A percentile compares a stretch with the other conserved stretches of the same genome.
phyloP scores from a whole-genome alignment of 148 eudicot species.

The Cornus florida region DNA sequence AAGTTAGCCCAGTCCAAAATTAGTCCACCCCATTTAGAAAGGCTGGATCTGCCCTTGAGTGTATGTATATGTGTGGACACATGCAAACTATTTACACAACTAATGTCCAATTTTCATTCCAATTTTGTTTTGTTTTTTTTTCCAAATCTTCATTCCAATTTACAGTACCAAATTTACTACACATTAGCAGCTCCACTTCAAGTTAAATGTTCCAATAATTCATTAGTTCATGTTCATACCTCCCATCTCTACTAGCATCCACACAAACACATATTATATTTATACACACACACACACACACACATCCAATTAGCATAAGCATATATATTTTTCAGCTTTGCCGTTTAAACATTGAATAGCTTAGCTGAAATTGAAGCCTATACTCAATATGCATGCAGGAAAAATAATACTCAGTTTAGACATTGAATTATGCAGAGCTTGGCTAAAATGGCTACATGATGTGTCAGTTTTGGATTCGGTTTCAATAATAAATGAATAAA shows the following conservation, averaged over 20 bases:
- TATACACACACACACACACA: no score
- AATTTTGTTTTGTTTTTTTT: no score
- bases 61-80: no score
- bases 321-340: no score
- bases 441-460: no score
- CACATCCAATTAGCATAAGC: not conserved
- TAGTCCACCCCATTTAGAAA: no score
- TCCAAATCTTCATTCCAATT: not conserved
- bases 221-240: not conserved
- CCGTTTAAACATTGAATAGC: not conserved
- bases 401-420: constrained; percentile 37
- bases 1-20: no score
- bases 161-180: not conserved
- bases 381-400: constrained; percentile 88
- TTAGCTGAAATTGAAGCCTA: not conserved
- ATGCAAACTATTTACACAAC: not conserved
- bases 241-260: no score
- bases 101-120: not conserved
- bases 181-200: not conserved
- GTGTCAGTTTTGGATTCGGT: no score
- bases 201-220: not conserved
- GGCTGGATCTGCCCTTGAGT: no score
- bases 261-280: not conserved
- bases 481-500: no score
- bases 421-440: not conserved